A percentile compares a stretch with the other conserved stretches of the same genome.
Conservation (phyloP, 2,329 filamentous ascomycete species). For the Talaromyces sp. region DNA sequence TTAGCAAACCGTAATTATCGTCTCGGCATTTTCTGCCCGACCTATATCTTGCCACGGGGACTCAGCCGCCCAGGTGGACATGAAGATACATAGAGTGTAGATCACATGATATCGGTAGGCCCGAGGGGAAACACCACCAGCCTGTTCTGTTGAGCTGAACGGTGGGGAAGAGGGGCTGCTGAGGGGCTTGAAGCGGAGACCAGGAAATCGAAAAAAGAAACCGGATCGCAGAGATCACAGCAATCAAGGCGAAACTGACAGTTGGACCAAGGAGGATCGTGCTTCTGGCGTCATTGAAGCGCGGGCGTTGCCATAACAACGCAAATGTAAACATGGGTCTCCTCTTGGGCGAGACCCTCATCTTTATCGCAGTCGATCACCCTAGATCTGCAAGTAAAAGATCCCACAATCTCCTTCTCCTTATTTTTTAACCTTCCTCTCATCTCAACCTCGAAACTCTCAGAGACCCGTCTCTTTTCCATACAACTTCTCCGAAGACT, state of each 20-base stretch:
- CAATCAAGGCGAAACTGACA: conserved; percentile 19
- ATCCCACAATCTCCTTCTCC: conserved; percentile 9
- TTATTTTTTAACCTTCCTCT: not conserved
- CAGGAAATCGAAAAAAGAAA: conserved; percentile 16
- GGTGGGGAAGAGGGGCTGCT: conserved; percentile 21
- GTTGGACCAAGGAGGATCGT: conserved; percentile 12
- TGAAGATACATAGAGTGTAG: not conserved
- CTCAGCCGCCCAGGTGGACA: too few relatives aligned
- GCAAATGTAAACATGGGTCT: conserved; percentile 37
- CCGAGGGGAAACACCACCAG: conserved; percentile 1
- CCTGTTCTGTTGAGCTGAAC: conserved; percentile 26
- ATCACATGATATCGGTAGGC: conserved; percentile 10
- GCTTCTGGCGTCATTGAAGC: conserved; percentile 24
- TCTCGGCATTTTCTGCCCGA: conserved; percentile 1
- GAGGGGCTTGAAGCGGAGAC: conserved; percentile 18
- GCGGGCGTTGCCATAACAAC: conserved; percentile 42
- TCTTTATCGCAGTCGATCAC: conserved; percentile 19
- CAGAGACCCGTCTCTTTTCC: not conserved
- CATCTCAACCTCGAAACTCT: not conserved
- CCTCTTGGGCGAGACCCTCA: conserved; percentile 22
- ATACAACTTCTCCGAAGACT: not conserved
- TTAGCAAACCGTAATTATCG: not conserved
- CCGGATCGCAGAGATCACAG: conserved; percentile 15
- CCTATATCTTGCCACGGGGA: not conserved
- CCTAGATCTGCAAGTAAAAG: conserved; percentile 20